Conservation (phyloP, 768 basidiomycete genomes). For the Tulasnella sp. region DNA sequence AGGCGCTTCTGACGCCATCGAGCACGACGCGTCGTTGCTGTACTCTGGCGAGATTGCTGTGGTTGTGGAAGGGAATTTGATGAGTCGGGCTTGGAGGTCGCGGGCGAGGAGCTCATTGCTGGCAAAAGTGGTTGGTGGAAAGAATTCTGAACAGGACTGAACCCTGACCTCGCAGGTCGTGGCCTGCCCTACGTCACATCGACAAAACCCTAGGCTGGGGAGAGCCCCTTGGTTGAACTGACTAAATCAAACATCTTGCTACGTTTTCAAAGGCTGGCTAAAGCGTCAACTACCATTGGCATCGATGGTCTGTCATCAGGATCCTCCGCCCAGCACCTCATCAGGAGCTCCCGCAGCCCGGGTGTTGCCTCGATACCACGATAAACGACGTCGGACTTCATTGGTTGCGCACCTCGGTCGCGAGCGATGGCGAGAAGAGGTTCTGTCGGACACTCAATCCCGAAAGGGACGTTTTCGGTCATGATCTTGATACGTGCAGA, state of each 20-base stretch:
- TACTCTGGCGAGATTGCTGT: not conserved
- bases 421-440: too few species aligned
- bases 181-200: not conserved
- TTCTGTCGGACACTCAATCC: too few species aligned
- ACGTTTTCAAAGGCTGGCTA: too few species aligned
- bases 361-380: too few species aligned
- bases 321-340: too few species aligned
- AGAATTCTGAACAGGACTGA: not conserved
- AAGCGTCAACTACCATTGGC: too few species aligned
- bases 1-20: conserved; percentile 40
- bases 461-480: too few species aligned
- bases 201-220: not conserved
- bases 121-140: not conserved
- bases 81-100: not conserved
- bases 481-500: too few species aligned
- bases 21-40: not conserved
- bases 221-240: not conserved
- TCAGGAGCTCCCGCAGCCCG: too few species aligned
- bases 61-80: conserved; percentile 4
- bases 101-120: not conserved
- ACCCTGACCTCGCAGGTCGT: not conserved
- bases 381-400: too few species aligned
- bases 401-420: too few species aligned
- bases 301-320: too few species aligned
- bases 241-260: not conserved